Conservation (phyloP, 2,329 filamentous ascomycete genomes). For the Aspergillus felis region DNA sequence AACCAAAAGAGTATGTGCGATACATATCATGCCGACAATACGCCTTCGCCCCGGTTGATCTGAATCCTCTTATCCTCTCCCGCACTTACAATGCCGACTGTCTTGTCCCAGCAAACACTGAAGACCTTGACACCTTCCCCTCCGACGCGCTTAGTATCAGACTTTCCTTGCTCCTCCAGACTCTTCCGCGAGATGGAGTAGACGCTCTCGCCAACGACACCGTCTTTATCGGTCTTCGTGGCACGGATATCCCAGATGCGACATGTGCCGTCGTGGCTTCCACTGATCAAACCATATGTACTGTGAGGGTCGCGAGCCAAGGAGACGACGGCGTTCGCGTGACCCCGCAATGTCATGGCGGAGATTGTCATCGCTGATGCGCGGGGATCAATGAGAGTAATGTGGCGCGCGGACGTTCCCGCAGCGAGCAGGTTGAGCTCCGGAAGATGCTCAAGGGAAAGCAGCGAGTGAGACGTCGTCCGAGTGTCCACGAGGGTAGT, state of each 20-base stretch:
- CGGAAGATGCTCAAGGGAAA: slow-evolving; percentile 72
- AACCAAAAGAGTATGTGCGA: slow-evolving; percentile 29
- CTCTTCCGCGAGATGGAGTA: slow-evolving; percentile 77
- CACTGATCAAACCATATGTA: slow-evolving; percentile 79
- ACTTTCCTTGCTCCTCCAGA: slow-evolving; percentile 60
- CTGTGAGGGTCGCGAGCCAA: slow-evolving; percentile 61
- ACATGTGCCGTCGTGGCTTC: slow-evolving; percentile 87
- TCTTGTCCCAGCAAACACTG: slow-evolving; percentile 77
- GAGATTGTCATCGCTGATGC: slow-evolving; percentile 70
- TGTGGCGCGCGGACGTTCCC: slow-evolving; percentile 79
- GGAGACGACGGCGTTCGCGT: slow-evolving; percentile 69
- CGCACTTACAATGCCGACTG: slow-evolving; percentile 82
- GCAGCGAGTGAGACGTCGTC: slow-evolving; percentile 76
- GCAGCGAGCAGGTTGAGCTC: slow-evolving; percentile 62
- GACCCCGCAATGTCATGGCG: slow-evolving; percentile 87
- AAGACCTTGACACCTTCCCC: slow-evolving; percentile 91
- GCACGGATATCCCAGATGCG: slow-evolving; percentile 86
- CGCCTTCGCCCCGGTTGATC: slow-evolving; percentile 68
- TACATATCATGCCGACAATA: slow-evolving; percentile 29
- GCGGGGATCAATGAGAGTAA: slow-evolving; percentile 89
- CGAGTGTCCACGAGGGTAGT: slow-evolving; percentile 73
- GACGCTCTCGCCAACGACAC: slow-evolving; percentile 64
- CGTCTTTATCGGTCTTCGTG: slow-evolving; percentile 57
- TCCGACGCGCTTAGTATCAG: slow-evolving; percentile 54
- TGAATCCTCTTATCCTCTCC: slow-evolving; percentile 95